These are phyloP conservation scores for Dissophora ornata DNA, from an alignment of 192 early-diverging fungal species.

Conservation along the genomic window DNA sequence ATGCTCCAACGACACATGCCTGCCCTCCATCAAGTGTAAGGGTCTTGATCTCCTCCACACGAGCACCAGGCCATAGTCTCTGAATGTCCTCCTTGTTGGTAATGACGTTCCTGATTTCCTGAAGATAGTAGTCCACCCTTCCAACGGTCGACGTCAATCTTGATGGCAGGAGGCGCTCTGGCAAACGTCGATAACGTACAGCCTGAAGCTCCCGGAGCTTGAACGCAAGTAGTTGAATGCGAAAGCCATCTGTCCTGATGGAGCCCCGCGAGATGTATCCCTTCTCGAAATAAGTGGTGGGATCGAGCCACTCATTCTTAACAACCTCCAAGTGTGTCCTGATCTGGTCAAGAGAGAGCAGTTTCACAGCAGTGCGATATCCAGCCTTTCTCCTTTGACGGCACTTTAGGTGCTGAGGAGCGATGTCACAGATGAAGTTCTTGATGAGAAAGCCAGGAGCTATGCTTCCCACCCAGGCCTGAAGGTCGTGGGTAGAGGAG, in stretches of 20 bases:
- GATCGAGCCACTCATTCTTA: background rate
- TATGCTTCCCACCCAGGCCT: background rate
- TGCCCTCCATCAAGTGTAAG: conserved; percentile 6
- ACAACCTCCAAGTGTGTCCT: background rate
- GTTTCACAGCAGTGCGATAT: background rate
- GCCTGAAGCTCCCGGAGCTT: conserved; percentile 1
- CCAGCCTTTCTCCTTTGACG: conserved; percentile 19
- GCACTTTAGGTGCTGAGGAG: background rate
- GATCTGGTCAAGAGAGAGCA: background rate
- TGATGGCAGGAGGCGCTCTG: background rate
- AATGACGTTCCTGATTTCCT: conserved; percentile 2
- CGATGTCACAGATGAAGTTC: conserved; percentile 8
- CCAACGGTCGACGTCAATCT: background rate
- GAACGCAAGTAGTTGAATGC: background rate
- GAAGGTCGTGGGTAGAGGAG: no score
- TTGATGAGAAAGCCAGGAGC: conserved; percentile 13
- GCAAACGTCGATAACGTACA: background rate
- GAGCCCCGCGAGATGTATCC: background rate
- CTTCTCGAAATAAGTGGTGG: background rate
- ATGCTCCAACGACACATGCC: conserved; percentile 7
- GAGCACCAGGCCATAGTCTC: background rate
- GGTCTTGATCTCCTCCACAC: conserved; percentile 1
- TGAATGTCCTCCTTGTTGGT: conserved; percentile 6
- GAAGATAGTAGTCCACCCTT: background rate
- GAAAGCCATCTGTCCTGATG: background rate